phyloP scores from a whole-genome alignment of 352 stramenopile genomes.

The Globisporangium middletonii region DNA sequence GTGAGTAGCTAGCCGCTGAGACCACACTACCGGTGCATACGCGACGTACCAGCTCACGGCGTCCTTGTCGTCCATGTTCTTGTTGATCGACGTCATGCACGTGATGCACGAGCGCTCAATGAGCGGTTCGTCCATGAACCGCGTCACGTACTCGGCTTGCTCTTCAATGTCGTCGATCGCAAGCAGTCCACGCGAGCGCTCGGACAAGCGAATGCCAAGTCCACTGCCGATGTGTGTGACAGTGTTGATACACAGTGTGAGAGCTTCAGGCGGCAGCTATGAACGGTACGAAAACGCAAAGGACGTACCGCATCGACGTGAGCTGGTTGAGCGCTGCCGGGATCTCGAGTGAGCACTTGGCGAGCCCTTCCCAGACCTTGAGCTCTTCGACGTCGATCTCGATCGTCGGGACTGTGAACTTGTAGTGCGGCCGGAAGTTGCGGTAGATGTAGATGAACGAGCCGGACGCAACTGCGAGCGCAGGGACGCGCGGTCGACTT shows the following conservation, averaged over 20 bases:
- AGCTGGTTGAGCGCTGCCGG: slow-evolving; percentile 58
- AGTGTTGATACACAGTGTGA: neutral
- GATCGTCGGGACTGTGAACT: slow-evolving; percentile 81
- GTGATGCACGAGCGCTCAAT: slow-evolving; percentile 74
- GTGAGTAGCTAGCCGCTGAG: too few species aligned
- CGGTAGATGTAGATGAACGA: slow-evolving; percentile 90
- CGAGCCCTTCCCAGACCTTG: slow-evolving; percentile 63
- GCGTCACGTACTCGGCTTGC: slow-evolving; percentile 73
- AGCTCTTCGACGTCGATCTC: slow-evolving; percentile 65
- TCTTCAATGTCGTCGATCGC: slow-evolving; percentile 81
- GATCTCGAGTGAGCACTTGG: slow-evolving; percentile 70
- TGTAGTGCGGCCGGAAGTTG: slow-evolving; percentile 89
- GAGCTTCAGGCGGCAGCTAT: neutral
- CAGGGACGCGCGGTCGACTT: slow-evolving; percentile 62
- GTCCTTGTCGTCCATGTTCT: slow-evolving; percentile 82
- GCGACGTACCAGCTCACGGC: slow-evolving; percentile 54
- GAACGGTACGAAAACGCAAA: neutral
- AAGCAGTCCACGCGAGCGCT: slow-evolving; percentile 62
- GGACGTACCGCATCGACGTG: slow-evolving; percentile 39
- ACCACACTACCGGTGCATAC: too few species aligned
- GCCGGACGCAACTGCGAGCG: slow-evolving; percentile 80
- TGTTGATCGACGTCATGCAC: slow-evolving; percentile 88
- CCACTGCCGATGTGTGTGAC: slow-evolving; percentile 20
- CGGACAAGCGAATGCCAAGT: slow-evolving; percentile 56
- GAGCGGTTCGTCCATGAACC: slow-evolving; percentile 74